phyloP scores from a whole-genome alignment of 768 basidiomycete species.

The Suillus discolor region DNA sequence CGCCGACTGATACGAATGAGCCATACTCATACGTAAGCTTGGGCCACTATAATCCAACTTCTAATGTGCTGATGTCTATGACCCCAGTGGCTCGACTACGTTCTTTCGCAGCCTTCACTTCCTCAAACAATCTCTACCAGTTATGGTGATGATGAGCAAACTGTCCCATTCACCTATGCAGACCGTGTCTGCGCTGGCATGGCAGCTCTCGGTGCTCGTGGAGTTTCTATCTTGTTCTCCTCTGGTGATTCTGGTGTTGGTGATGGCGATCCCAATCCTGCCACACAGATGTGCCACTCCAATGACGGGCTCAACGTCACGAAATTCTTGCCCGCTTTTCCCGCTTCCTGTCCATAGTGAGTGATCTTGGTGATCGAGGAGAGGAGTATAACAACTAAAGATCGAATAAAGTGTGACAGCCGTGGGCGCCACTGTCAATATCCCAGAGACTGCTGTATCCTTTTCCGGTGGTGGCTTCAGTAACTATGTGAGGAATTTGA shows the following conservation, averaged over 20 bases:
- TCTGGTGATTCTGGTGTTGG: constrained; percentile 78
- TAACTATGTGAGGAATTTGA: constrained; percentile 45
- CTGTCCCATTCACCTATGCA: constrained; percentile 64
- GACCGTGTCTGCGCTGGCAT: constrained; percentile 59
- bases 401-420: constrained; percentile 56
- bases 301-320: constrained; percentile 61
- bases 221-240: constrained; percentile 65
- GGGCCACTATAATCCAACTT: not conserved
- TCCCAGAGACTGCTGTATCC: constrained; percentile 60
- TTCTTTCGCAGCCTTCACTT: constrained; percentile 43
- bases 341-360: constrained; percentile 61
- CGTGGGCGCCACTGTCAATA: constrained; percentile 63
- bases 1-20: constrained; percentile 49
- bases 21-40: constrained; percentile 47
- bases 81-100: constrained; percentile 63
- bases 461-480: constrained; percentile 63
- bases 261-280: constrained; percentile 57
- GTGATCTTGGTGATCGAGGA: constrained; percentile 9
- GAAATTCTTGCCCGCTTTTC: constrained; percentile 62
- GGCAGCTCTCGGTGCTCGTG: constrained; percentile 68
- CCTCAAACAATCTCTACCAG: constrained; percentile 72
- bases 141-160: constrained; percentile 75
- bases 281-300: constrained; percentile 54
- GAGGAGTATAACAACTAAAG: not conserved
- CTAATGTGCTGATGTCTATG: constrained; percentile 5